These are phyloP conservation scores for Selaginella moellendorffii DNA, from an alignment of 75 land plant species.

Conservation along the genomic window DNA sequence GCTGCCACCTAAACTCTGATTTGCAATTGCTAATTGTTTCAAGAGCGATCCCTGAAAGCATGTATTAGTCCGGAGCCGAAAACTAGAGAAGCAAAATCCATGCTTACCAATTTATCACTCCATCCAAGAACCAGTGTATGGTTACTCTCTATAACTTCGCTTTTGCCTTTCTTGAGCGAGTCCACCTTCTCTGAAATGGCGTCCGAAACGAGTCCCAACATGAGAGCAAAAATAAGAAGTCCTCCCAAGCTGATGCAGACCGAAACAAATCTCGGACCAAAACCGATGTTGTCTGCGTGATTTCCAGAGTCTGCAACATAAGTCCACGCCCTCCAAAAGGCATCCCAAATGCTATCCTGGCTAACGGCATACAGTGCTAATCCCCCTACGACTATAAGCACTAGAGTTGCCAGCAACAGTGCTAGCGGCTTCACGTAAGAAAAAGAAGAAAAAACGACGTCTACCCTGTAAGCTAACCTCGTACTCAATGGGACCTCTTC, in stretches of 20 bases:
- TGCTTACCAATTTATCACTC: conserved; percentile 69
- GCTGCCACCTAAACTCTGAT: conserved; percentile 82
- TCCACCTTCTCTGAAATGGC: conserved; percentile 86
- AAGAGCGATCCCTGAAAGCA: conserved; percentile 59
- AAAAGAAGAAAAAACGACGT: conserved; percentile 56
- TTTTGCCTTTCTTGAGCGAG: conserved; percentile 68
- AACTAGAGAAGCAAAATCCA: background rate
- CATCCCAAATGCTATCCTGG: conserved; percentile 37
- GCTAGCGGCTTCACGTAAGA: conserved; percentile 63
- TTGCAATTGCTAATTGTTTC: conserved; percentile 71
- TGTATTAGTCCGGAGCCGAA: background rate
- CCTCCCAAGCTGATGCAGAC: conserved; percentile 67
- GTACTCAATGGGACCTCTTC: conserved; percentile 65
- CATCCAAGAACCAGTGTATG: conserved; percentile 72
- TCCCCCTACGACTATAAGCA: conserved; percentile 60
- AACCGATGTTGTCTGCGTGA: conserved; percentile 55
- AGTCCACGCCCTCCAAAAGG: conserved; percentile 75
- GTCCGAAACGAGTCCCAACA: conserved; percentile 81
- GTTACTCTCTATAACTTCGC: conserved; percentile 69
- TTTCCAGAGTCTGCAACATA: conserved; percentile 79
- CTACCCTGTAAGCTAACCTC: conserved; percentile 59
- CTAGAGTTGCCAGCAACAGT: conserved; percentile 43
- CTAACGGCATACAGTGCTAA: conserved; percentile 50
- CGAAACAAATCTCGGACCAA: conserved; percentile 55
- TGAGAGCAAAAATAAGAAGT: conserved; percentile 77